Base-by-base conservation (phyloP, 2,329 filamentous ascomycete genomes). In the Dendryphion nanum region DNA sequence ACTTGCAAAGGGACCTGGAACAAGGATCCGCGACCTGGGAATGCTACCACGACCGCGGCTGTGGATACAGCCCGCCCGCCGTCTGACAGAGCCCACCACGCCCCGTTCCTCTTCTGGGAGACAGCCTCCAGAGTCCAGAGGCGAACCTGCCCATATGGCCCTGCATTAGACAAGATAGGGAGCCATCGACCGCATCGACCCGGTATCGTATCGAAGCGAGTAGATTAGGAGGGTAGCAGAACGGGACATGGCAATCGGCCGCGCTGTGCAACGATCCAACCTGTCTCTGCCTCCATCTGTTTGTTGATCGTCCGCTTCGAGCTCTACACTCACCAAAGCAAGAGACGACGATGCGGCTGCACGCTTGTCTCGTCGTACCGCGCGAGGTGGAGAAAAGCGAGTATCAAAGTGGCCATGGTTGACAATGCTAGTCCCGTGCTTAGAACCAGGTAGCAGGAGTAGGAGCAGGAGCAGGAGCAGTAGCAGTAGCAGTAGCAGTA, bases 1-100 rank as follows among this genome's bases (percentile, higher is more conserved):
- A n/a, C n/a, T n/a, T n/a, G n/a, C n/a, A n/a, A n/a, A n/a, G n/a
- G n/a, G n/a, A n/a, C 53, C 55, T 57, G 51, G 47, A 45, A 57
- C 63, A 57, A 54, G 66, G 64, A 64, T 67, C 53, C 55, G 53
- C 55, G 58, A 59, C 59, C 54, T 58, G 46, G 48, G 52, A 47
- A 58, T 65, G 63, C 61, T 64, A 66, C 65, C 67, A 67, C 65
- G 59, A 47, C 59, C 65, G 66, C 63, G 66, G 65, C 61, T 63
- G 61, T 67, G 66, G 67, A 60, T 58, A 52, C 59, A 49, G 49
- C 10, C 13, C 64, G 62, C 64, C 61, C 65, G 56, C 59, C 55
- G 66, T 64, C 53, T 59, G 61, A 61, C 53, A 57, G 64, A n/a
- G 54, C 49, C 30, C 36, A 38, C 21, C 37, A 12, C 24, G 16